phyloP scores from a whole-genome alignment of 805 yeast species.

The Candida maris region DNA sequence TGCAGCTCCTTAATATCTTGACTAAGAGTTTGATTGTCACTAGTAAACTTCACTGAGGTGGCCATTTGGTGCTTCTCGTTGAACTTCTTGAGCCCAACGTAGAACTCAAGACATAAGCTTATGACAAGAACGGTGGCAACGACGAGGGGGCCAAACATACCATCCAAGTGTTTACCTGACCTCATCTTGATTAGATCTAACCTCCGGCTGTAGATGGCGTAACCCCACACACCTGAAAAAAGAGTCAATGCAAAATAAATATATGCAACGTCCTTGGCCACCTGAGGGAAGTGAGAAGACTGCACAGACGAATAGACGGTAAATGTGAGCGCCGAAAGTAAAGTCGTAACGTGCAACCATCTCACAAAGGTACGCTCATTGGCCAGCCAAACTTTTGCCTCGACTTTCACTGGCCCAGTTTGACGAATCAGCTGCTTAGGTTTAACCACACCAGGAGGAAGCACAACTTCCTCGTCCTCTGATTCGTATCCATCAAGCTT shows the following conservation, averaged over 20 bases:
- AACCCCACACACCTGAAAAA: conserved; percentile 89
- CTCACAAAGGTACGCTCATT: conserved; percentile 95
- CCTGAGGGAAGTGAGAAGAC: conserved; percentile 55
- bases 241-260: conserved; percentile 76
- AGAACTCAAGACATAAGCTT: conserved; percentile 69
- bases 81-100: conserved; percentile 51
- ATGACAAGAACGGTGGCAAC: conserved; percentile 65
- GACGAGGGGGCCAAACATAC: conserved; percentile 82
- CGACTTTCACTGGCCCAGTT: conserved; percentile 89
- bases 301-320: conserved; percentile 74
- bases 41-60: conserved; percentile 3
- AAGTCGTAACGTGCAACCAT: conserved; percentile 88
- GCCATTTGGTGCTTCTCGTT: conserved; percentile 20
- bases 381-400: conserved; percentile 98
- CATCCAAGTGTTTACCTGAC: conserved; percentile 85
- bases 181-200: conserved; percentile 71
- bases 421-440: conserved; percentile 79
- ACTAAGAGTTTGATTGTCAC: conserved; percentile 5
- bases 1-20: conserved; percentile 23
- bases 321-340: conserved; percentile 81
- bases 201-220: conserved; percentile 67
- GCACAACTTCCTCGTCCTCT: conserved; percentile 79
- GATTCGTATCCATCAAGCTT: conserved; percentile 51
- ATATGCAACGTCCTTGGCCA: conserved; percentile 73
- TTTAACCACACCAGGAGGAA: conserved; percentile 86